These are phyloP conservation scores for Chaetoscypha palmicola DNA, from an alignment of 2,329 filamentous ascomycete species.

Conservation along the genomic window DNA sequence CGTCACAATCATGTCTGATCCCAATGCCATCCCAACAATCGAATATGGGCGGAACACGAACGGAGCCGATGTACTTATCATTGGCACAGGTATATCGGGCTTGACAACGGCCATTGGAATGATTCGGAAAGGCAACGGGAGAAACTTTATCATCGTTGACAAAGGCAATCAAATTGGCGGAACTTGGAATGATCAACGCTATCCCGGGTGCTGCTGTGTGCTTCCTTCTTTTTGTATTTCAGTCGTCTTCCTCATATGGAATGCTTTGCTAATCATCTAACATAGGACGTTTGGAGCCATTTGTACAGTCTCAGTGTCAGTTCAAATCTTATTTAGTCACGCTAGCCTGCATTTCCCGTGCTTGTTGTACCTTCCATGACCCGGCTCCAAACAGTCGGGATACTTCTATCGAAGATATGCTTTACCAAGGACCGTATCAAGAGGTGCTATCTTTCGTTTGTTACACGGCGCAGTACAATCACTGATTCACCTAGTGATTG, in stretches of 20 bases:
- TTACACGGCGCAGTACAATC: too few relatives aligned
- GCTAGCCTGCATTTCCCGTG: too few relatives aligned
- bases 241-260: too few relatives aligned
- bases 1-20: not conserved
- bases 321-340: too few relatives aligned
- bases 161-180: slow-evolving; percentile 45
- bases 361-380: too few relatives aligned
- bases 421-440: too few relatives aligned
- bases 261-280: too few relatives aligned
- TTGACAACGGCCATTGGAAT: slow-evolving; percentile 46
- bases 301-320: slow-evolving; percentile 1
- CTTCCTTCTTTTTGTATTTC: too few relatives aligned
- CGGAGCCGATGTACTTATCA: slow-evolving; percentile 35
- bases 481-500: too few relatives aligned
- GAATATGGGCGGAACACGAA: not conserved
- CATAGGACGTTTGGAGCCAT: slow-evolving; percentile 2
- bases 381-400: too few relatives aligned
- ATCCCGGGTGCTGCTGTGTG: slow-evolving; percentile 47
- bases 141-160: slow-evolving; percentile 38
- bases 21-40: not conserved
- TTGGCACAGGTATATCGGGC: slow-evolving; percentile 41
- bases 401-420: too few relatives aligned
- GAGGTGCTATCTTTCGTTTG: too few relatives aligned
- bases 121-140: slow-evolving; percentile 36
- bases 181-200: slow-evolving; percentile 49